These are phyloP conservation scores for Panaeolus cyanescens DNA, from an alignment of 768 basidiomycete species.

Conservation along the genomic window DNA sequence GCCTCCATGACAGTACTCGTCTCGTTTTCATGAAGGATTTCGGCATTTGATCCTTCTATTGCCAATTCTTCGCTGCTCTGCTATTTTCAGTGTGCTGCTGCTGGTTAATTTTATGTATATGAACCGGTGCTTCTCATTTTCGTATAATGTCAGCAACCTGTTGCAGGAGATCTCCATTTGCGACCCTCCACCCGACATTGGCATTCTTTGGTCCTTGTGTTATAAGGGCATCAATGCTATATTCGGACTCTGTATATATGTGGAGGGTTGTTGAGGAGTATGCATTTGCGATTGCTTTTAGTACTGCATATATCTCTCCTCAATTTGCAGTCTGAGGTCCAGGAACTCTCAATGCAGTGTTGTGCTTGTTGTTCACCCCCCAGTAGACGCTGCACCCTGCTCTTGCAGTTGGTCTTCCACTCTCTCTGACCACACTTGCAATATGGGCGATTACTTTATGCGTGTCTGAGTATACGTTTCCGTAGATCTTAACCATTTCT, in stretches of 20 bases:
- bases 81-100: too few relatives aligned
- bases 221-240: conserved; percentile 10
- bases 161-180: conserved; percentile 15
- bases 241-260: conserved; percentile 15
- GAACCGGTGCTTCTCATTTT: not conserved
- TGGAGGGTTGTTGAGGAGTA: not conserved
- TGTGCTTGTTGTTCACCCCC: not conserved
- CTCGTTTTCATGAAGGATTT: too few relatives aligned
- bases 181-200: conserved; percentile 11
- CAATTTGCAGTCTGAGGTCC: conserved; percentile 14
- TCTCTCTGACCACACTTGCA: not conserved
- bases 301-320: conserved; percentile 15
- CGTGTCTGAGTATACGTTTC: not conserved
- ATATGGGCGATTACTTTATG: not conserved
- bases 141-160: conserved; percentile 10
- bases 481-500: not conserved
- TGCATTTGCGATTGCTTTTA: conserved; percentile 3
- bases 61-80: too few relatives aligned
- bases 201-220: conserved; percentile 3
- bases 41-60: too few relatives aligned
- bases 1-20: too few relatives aligned
- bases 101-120: too few relatives aligned
- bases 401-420: not conserved
- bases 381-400: not conserved
- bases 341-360: not conserved